Base-by-base conservation (phyloP, 768 basidiomycete genomes). In the Tricholoma hemisulphureum region DNA sequence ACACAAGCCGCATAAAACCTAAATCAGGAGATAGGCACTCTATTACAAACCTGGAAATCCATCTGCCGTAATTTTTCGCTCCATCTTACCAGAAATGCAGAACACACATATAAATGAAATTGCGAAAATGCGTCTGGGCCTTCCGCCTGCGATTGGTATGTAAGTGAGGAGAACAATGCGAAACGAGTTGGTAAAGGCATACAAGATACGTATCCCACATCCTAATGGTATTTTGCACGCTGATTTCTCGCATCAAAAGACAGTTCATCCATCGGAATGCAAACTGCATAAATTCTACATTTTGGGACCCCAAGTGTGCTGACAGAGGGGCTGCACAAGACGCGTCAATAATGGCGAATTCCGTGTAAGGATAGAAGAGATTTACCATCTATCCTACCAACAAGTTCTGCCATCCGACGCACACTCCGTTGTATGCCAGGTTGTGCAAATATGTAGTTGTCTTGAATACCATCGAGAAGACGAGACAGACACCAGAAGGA, bases 141-240 rank as follows among this genome's bases (percentile, higher is more conserved):
- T 74, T 99, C 97, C 13, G 96, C 90, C 97, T 99, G 58, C 1
- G 59, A 43, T 37, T 14, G 34, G 55, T n/a, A 56, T 18, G 45
- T 43, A 32, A 56, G 26, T 13, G 26, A 26, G 8, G 60, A 59
- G 23, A 60, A 35, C 48, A 7, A 10, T 26, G 37, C 23, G 13
- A 45, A 29, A 18, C 46, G n/a, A n/a, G 13, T 39, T 31, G 49
- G 24, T 8, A 26, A 57, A 4, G 4, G 73, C 92, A 56, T 59
- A 98, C 97, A 67, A 99, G 75, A 73, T 99, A 99, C 11, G 97
- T 98, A 71, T 99, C 97, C 97, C 97, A 99, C 96, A 98, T 98
- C 55, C 97, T 83, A 51, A 98, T 92, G 16, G 96, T 98, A 71
- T 98, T 96, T 65, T 88, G 85, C 50, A 99, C 94, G 64, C 90